Percentiles rank a stretch among this genome's conserved stretches.
phyloP scores from a whole-genome alignment of 257 asterid genomes.

The Coffea eugenioides region DNA sequence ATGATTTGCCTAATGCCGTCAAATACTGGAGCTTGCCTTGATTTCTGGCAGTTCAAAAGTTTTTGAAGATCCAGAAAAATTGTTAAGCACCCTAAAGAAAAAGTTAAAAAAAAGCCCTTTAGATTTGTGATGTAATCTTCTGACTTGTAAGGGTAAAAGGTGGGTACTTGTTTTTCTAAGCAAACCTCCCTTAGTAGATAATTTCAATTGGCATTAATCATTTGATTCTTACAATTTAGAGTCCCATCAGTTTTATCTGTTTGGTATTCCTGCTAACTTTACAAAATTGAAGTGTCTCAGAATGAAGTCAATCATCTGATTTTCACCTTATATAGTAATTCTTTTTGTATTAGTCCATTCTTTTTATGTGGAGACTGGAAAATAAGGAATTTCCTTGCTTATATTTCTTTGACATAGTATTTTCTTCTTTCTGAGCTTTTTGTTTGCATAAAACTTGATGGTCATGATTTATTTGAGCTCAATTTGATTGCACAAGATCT shows the following conservation, averaged over 20 bases:
- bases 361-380: neutral
- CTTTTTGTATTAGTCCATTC: neutral
- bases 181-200: neutral
- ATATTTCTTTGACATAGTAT: neutral
- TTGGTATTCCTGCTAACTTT: neutral
- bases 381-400: neutral
- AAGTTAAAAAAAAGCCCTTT: neutral
- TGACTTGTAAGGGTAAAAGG: neutral
- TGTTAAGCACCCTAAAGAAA: neutral
- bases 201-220: neutral
- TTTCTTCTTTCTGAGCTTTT: neutral
- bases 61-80: neutral
- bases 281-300: neutral
- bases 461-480: neutral
- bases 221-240: neutral
- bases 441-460: neutral
- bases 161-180: neutral
- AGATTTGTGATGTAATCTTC: neutral
- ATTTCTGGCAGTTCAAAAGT: neutral
- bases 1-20: neutral
- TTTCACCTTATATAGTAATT: neutral
- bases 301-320: slow-evolving; percentile 5
- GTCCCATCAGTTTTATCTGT: neutral
- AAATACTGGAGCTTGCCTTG: neutral
- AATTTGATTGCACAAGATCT: neutral